Evolutionary conservation across 148 eudicot species (phyloP).

Genomic region (Persicaria tinctoria): DNA sequence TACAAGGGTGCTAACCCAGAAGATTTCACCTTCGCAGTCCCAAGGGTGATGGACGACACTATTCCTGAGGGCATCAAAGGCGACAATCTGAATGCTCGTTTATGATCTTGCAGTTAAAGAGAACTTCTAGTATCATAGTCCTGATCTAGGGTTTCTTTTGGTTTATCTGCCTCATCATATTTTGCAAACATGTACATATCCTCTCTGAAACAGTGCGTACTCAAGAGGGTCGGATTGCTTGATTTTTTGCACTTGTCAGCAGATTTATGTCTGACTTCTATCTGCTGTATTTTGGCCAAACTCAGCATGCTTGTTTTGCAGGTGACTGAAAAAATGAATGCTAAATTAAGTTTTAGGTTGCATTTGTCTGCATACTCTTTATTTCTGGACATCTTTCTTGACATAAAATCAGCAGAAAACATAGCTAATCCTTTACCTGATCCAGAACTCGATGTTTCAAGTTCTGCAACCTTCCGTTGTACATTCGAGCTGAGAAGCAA

Average conservation of each 20-base stretch:
- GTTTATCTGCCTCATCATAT: not conserved
- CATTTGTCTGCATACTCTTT: not conserved
- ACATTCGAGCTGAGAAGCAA: too few relatives aligned
- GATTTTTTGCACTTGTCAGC: not conserved
- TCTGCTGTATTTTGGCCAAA: not conserved
- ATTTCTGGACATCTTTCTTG: not conserved
- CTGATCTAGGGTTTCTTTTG: too few relatives aligned
- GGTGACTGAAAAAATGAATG: not conserved
- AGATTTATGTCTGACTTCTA: not conserved
- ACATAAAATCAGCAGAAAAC: not conserved
- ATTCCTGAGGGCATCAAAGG: conserved; percentile 29
- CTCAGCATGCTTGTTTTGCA: not conserved
- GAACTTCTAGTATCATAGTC: not conserved
- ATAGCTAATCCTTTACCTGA: not conserved
- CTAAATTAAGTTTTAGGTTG: not conserved
- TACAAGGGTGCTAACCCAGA: conserved; percentile 22
- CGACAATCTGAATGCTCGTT: conserved; percentile 20
- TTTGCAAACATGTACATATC: not conserved
- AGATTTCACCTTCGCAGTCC: conserved; percentile 48
- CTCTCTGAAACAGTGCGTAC: not conserved
- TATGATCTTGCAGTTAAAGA: conserved; percentile 13
- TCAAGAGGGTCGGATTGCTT: not conserved
- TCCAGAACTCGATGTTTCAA: not conserved
- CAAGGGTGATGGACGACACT: conserved; percentile 50
- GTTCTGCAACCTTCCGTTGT: not conserved